Base-by-base conservation (phyloP, 2,329 filamentous ascomycete species). In the Sclerotinia minor region DNA sequence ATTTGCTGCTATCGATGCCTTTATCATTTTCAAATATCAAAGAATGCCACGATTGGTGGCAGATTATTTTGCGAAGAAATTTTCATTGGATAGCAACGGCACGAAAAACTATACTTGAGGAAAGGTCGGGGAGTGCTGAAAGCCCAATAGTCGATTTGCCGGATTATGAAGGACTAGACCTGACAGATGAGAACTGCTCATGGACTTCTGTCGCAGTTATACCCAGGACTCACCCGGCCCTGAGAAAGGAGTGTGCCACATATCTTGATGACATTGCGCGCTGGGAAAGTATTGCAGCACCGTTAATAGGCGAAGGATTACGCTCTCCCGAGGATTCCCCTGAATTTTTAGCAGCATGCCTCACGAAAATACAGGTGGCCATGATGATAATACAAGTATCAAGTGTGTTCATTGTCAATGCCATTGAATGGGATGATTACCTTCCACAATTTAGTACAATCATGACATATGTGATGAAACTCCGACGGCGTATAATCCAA, bases 51-150 rank as follows among this genome's bases (percentile, higher is more conserved):
- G 52, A 55, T 26, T 71, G 64, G 50, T 67, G 60, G 57, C 68
- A 71, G 21, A 50, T 66, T 15, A 65, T 71, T 19, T 64, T 68
- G 63, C 57, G 69, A 24, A 38, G 65, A 49, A 69, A 67, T n/a
- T 47, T 69, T 21, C 68, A 71, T 52, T 71, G 69, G 53, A 64
- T 58, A 32, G 19, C 35, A 17, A 45, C 54, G 3, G 54, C 61
- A 21, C 44, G 68, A 45, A 59, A 45, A 53, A 24, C 53, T 5
- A 52, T 53, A 17, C 24, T 57, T 9, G 52, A 49, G n/a, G 45
- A 65, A 8, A 35, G 53, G 19, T 57, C 61, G 6, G 55, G 32
- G 38, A 17, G 44, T 29, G 32, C 4, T 3, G 17, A 64, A 41
- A 45, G 15, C 3, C 9, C 17, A 9, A 26, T 26, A 9, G 45